Conservation (phyloP, 805 yeast genomes). For the Cyberlindnera bimundalis region DNA sequence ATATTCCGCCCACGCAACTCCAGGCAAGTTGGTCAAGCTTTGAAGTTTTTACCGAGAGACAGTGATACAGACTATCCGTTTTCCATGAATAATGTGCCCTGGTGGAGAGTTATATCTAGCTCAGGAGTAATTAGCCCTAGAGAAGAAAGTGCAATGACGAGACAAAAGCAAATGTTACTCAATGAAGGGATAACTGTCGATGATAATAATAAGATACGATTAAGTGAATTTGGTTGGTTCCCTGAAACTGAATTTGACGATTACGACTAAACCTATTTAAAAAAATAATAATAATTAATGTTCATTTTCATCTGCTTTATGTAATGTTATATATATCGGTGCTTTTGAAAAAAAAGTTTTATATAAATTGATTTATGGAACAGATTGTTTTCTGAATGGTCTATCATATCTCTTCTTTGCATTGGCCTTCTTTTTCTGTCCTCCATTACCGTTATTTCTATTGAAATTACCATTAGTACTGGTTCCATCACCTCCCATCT, state of each 20-base stretch:
- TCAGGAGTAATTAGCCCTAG: constrained; percentile 60
- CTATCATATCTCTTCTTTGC: constrained; percentile 8
- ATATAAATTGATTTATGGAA: constrained; percentile 7
- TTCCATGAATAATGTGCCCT: constrained; percentile 27
- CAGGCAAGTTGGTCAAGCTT: constrained; percentile 69
- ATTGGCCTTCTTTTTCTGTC: constrained; percentile 5
- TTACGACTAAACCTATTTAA: constrained; percentile 9
- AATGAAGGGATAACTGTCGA: constrained; percentile 47
- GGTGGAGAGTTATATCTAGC: constrained; percentile 79
- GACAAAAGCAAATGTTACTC: constrained; percentile 44
- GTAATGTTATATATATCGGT: neutral
- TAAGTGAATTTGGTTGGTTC: constrained; percentile 64
- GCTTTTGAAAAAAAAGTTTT: neutral
- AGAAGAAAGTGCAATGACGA: constrained; percentile 37
- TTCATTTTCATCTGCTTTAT: no score
- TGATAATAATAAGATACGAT: constrained; percentile 32
- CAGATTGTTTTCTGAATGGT: constrained; percentile 14
- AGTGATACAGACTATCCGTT: constrained; percentile 11
- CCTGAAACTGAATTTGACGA: constrained; percentile 39
- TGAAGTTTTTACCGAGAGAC: constrained; percentile 46
- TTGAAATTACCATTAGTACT: neutral
- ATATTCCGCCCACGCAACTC: constrained; percentile 62
- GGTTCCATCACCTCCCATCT: constrained; percentile 20
- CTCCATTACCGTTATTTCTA: neutral
- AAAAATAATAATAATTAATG: neutral